These are phyloP conservation scores for Colletotrichum tropicicola DNA, from an alignment of 2,329 filamentous ascomycete species.

Conservation along the genomic window DNA sequence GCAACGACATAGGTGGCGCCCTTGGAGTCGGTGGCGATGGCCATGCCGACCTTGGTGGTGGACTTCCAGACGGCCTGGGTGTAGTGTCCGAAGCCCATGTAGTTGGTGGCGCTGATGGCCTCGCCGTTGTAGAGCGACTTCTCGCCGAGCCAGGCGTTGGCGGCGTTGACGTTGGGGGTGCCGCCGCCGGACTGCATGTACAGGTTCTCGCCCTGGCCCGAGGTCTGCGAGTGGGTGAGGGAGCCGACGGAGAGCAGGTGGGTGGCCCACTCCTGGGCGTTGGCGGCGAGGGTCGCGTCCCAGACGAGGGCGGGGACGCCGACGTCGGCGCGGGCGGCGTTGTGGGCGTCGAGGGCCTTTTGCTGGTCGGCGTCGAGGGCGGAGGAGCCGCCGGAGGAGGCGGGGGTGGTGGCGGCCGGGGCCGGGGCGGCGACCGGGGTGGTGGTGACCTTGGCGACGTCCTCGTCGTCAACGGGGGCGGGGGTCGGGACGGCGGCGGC, in stretches of 20 bases:
- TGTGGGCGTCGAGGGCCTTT: constrained; percentile 29
- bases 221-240: constrained; percentile 26
- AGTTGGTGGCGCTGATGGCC: constrained; percentile 26
- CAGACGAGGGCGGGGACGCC: constrained; percentile 31
- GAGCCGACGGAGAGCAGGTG: constrained; percentile 26
- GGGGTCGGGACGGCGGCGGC: not conserved
- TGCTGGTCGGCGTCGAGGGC: constrained; percentile 22
- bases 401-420: constrained; percentile 3
- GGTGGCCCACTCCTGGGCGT: constrained; percentile 33
- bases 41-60: constrained; percentile 43
- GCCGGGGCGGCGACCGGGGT: constrained; percentile 32
- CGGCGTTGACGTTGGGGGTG: constrained; percentile 22
- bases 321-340: constrained; percentile 27
- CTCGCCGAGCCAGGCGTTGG: constrained; percentile 25
- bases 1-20: constrained; percentile 43
- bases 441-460: constrained; percentile 29
- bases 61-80: constrained; percentile 43
- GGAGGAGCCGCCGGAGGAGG: constrained; percentile 21
- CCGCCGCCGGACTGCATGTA: constrained; percentile 28
- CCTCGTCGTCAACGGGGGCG: not conserved
- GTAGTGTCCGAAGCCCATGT: constrained; percentile 38
- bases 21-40: constrained; percentile 35
- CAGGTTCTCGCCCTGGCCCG: constrained; percentile 29
- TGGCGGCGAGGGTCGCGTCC: constrained; percentile 39
- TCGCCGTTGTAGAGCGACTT: constrained; percentile 28